Conservation (phyloP, 352 stramenopile species). For the Phytophthora pseudosyringae region DNA sequence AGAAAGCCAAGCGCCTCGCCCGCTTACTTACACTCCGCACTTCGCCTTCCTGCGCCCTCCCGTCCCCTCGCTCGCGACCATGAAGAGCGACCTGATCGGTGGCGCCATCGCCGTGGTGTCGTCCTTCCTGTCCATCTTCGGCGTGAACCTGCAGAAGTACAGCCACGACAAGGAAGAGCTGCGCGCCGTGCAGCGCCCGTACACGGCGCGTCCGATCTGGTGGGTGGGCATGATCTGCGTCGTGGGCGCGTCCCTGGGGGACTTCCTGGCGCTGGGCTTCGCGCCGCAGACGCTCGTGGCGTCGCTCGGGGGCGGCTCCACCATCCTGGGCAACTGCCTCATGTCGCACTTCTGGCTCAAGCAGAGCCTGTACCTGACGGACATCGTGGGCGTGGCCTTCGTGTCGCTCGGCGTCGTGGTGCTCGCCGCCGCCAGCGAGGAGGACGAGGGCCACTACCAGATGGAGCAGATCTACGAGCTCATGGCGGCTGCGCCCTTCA, state of each 20-base stretch:
- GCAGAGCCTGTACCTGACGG: constrained; percentile 85
- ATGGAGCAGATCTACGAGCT: constrained; percentile 89
- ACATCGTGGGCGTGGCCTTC: constrained; percentile 76
- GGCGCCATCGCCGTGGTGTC: constrained; percentile 77
- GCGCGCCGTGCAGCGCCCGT: constrained; percentile 72
- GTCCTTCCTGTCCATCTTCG: constrained; percentile 89
- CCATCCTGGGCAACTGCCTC: constrained; percentile 85
- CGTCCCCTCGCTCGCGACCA: constrained; percentile 8
- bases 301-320: constrained; percentile 81
- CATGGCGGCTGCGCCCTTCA: constrained; percentile 81
- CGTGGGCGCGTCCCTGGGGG: constrained; percentile 77
- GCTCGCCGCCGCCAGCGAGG: constrained; percentile 72
- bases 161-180: constrained; percentile 87
- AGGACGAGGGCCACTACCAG: constrained; percentile 80
- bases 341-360: constrained; percentile 90
- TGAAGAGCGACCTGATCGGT: constrained; percentile 60
- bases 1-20: constrained; percentile 18
- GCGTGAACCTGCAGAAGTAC: constrained; percentile 93
- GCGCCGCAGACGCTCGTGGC: constrained; percentile 87
- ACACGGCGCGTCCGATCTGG: constrained; percentile 86
- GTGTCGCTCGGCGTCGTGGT: constrained; percentile 84
- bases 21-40: not conserved
- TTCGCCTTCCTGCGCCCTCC: not conserved
- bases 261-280: constrained; percentile 90
- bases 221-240: constrained; percentile 90